Percentiles rank a stretch among this genome's conserved stretches.
These are phyloP conservation scores for Aspergillus nidulans DNA, from an alignment of 495 filamentous ascomycete genomes.

Conservation along the genomic window DNA sequence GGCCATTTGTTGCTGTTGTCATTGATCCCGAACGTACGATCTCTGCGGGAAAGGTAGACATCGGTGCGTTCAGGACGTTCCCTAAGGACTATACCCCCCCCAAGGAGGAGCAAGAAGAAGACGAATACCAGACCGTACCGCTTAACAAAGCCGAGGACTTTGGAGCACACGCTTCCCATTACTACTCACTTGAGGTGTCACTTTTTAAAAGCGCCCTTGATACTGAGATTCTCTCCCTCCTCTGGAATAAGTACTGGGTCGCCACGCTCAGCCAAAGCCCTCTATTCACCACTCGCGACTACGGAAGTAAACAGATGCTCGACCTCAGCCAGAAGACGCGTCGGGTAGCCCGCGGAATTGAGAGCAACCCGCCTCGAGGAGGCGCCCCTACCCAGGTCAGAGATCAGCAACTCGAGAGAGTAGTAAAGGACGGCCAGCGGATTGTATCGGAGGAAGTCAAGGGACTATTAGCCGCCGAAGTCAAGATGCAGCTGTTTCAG, in stretches of 20 bases:
- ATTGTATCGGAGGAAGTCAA: conserved; percentile 83
- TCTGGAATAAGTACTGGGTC: conserved; percentile 99
- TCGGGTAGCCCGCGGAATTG: conserved; percentile 51
- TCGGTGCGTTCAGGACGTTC: conserved; percentile 92
- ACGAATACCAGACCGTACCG: conserved; percentile 65
- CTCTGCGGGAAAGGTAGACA: conserved; percentile 91
- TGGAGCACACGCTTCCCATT: conserved; percentile 82
- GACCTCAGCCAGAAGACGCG: conserved; percentile 79
- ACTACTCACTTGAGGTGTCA: conserved; percentile 86
- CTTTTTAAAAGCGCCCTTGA: conserved; percentile 94
- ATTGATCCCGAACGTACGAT: conserved; percentile 97
- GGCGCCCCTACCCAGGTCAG: conserved; percentile 25
- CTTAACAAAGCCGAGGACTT: conserved; percentile 92
- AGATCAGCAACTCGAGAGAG: conserved; percentile 70
- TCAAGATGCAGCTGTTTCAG: conserved; percentile 84
- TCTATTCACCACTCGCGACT: conserved; percentile 89
- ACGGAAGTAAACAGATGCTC: conserved; percentile 83
- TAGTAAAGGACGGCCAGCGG: conserved; percentile 73
- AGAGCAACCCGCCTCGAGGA: conserved; percentile 34
- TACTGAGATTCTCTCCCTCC: conserved; percentile 70
- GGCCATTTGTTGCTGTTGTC: conserved; percentile 93
- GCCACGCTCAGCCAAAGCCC: conserved; percentile 95
- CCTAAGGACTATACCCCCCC: conserved; percentile 66
- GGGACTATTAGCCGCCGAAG: conserved; percentile 73
- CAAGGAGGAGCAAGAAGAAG: conserved; percentile 41